Evolutionary conservation across 2,329 filamentous ascomycete species (phyloP), one percentile per base, ranked within the genome.

Genomic region (Fusarium subglutinans): DNA sequence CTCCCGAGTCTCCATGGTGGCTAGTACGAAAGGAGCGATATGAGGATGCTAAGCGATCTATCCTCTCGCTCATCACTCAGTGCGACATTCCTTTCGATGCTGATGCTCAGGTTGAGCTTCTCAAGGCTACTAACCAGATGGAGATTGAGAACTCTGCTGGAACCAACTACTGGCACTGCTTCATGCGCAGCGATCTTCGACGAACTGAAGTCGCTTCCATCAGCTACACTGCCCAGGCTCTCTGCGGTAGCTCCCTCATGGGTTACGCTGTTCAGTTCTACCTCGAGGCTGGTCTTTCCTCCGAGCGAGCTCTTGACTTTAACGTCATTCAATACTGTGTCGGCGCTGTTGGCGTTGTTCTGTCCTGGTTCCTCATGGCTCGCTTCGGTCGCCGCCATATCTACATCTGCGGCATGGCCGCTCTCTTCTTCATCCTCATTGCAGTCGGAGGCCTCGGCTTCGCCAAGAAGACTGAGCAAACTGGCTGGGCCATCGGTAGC

Each of bases 1-100:
- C 85, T 6, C 86, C 86, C 0, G 86, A 87, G 69, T 86, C 83
- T 2, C 86, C 86, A 1, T 87, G 86, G 85, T 87, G 84, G 83
- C 81, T 86, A 8, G 83, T 86, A 15, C 82, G 86, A 15, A 79
- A 80, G 30, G 83, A 82, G 4, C 80, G 81, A 7, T 67, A 81
- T 11, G 81, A 82, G 0, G 82, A 84, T 13, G 86, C 81, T 3
- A 82, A 83, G 69, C 77, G 43, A 74, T 28, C 76, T 72, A 18
- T 82, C 83, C 63, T 68, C 18, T 22, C 65, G 2, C 65, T 68
- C 12, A 18, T 47, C 6, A 61, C 28, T 1, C 65, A 68, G 8
- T 68, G 65, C 20, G 65, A 68, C 3, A 9, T 68, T 47, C 63
- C 63, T 12, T 68, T 68, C 2, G 40, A 68, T 11, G 65, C 65